Conservation (phyloP, 2,329 filamentous ascomycete species). For the Raffaelea ambrosiae region DNA sequence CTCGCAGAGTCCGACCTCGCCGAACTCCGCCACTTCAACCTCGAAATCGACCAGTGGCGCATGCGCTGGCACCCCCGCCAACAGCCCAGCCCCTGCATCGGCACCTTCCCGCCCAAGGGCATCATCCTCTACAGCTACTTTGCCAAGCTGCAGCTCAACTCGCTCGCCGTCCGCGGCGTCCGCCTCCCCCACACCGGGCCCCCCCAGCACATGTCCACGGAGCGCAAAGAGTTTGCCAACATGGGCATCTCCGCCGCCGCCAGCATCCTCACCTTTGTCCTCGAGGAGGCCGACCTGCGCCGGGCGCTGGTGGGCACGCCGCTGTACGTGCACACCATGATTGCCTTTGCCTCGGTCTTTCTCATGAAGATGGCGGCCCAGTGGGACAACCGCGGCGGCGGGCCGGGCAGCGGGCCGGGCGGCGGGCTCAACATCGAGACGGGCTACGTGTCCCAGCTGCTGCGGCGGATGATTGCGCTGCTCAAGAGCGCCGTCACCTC, state of each 20-base stretch:
- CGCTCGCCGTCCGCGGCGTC: slow-evolving; percentile 38
- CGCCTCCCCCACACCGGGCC: slow-evolving; percentile 25
- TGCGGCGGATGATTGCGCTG: slow-evolving; percentile 22
- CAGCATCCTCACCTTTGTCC: slow-evolving; percentile 32
- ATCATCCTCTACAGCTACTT: slow-evolving; percentile 20
- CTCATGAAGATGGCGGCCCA: slow-evolving; percentile 22
- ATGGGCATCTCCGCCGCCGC: slow-evolving; percentile 29
- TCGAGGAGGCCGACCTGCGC: slow-evolving; percentile 21
- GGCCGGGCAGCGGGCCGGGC: neutral
- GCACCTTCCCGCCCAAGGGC: slow-evolving; percentile 31
- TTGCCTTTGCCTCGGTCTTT: slow-evolving; percentile 23
- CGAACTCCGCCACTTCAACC: slow-evolving; percentile 28
- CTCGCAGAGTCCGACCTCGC: slow-evolving; percentile 22
- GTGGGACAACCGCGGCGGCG: slow-evolving; percentile 16
- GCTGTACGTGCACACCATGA: slow-evolving; percentile 25
- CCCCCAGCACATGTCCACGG: slow-evolving; percentile 7
- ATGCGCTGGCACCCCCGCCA: slow-evolving; percentile 24
- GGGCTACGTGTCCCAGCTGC: slow-evolving; percentile 20
- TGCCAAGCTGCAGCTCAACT: slow-evolving; percentile 28
- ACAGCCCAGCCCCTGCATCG: slow-evolving; percentile 18
- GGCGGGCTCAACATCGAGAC: slow-evolving; percentile 24
- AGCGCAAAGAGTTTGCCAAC: slow-evolving; percentile 12
- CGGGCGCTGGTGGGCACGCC: slow-evolving; percentile 22
- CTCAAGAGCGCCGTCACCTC: slow-evolving; percentile 21
- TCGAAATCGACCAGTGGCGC: slow-evolving; percentile 33